phyloP scores from a whole-genome alignment of 1,284 basidiomycete genomes.

The Fomes fomentarius region DNA sequence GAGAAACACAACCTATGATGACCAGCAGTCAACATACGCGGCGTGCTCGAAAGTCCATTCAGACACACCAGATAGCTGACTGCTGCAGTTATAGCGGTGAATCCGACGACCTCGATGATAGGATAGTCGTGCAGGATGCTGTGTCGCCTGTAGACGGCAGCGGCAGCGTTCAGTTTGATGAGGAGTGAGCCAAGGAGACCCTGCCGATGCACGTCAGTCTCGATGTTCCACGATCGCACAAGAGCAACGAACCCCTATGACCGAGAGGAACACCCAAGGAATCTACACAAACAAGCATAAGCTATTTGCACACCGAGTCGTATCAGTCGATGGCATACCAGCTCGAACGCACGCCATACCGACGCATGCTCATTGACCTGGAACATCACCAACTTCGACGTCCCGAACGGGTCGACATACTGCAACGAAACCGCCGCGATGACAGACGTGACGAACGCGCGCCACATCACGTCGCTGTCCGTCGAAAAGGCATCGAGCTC shows the following conservation, averaged over 20 bases:
- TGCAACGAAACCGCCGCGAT: conserved; percentile 72
- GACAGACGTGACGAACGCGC: conserved; percentile 74
- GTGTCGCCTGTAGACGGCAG: conserved; percentile 62
- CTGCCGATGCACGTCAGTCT: conserved; percentile 35
- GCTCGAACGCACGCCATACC: conserved; percentile 72
- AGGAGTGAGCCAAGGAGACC: conserved; percentile 66
- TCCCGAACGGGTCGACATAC: conserved; percentile 76
- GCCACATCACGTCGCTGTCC: conserved; percentile 76
- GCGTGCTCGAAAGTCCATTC: background rate
- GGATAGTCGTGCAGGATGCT: conserved; percentile 63
- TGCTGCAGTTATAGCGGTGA: conserved; percentile 66
- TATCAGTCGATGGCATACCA: conserved; percentile 45
- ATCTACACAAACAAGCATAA: conserved; percentile 43
- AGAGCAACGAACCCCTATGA: conserved; percentile 51
- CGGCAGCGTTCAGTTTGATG: conserved; percentile 66
- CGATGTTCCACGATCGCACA: too few species aligned
- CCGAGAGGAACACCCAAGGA: conserved; percentile 64
- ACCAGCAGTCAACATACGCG: conserved; percentile 48
- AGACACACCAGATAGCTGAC: conserved; percentile 63
- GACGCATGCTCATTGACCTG: conserved; percentile 62
- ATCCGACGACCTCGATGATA: conserved; percentile 63
- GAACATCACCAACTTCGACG: conserved; percentile 74
- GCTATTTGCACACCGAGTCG: conserved; percentile 1
- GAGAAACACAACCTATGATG: conserved; percentile 31
- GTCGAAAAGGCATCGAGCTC: conserved; percentile 69